Evolutionary conservation across 1,284 basidiomycete genomes (phyloP), one percentile per base, ranked within the genome.

Genomic region (Ustilago shanxiensis): DNA sequence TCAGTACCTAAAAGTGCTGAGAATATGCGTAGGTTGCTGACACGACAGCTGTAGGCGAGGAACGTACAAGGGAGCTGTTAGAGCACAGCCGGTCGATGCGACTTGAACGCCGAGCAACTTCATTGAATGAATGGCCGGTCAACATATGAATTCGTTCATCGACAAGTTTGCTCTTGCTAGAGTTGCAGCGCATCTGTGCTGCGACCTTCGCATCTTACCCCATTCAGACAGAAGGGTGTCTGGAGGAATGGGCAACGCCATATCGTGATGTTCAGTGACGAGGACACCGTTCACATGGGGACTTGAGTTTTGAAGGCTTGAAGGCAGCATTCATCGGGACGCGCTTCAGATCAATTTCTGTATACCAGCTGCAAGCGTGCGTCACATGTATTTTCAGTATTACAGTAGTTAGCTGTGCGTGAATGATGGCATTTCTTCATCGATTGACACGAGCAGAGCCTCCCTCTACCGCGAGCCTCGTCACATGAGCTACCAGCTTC

Each of bases 281-380:
- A n/a, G n/a, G n/a, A n/a, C n/a, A n/a, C n/a, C n/a, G n/a, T n/a
- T n/a, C n/a, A n/a, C n/a, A n/a, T n/a, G n/a, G n/a, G n/a, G n/a
- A n/a, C n/a, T n/a, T n/a, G n/a, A n/a, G n/a, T n/a, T n/a, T n/a
- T n/a, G n/a, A n/a, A n/a, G n/a, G n/a, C n/a, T n/a, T n/a, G n/a
- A n/a, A n/a, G n/a, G n/a, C n/a, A n/a, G n/a, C n/a, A n/a, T n/a
- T n/a, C n/a, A n/a, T n/a, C 22, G 22, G 44, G 44, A 47, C 22
- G 44, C 44, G 44, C 44, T 47, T 47, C 44, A 47, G 10, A 10
- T 24, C 44, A 47, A 47, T 22, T 47, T 47, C 44, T 20, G 44
- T 20, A 47, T 5, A 24, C 7, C n/a, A 47, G 44, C 44, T 47
- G 44, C 22, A 47, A 24, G 44, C 10, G n/a, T 47, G 44, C 44